Base-by-base conservation (phyloP, 768 basidiomycete genomes). In the Rossbeevera mucosa region DNA sequence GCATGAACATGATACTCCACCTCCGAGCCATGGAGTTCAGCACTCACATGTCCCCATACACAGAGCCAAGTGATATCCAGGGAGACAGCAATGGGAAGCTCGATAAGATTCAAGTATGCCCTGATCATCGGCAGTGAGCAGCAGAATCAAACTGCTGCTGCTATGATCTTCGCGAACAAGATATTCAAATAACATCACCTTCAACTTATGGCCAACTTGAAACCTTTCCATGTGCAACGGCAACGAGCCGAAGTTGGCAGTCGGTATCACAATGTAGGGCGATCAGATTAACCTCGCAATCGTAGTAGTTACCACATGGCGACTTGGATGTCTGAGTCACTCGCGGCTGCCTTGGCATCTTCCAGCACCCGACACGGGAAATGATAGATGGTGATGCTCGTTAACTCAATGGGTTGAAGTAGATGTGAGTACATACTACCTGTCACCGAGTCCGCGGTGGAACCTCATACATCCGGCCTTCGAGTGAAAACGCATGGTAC, bases 131-230 rank as follows among this genome's bases (percentile, higher is more conserved):
- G 73, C 20, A 72, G 73, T 13, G 72, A 76, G 55, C 31, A 76
- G 56, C 64, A 80, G 80, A 18, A 81, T 81, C 45, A 80, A 79
- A n/a, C 72, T n/a, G n/a, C n/a, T n/a, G n/a, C n/a, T n/a, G n/a
- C n/a, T n/a, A n/a, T n/a, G n/a, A n/a, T n/a, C n/a, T n/a, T n/a
- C n/a, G n/a, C n/a, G n/a, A n/a, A n/a, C n/a, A n/a, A n/a, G n/a
- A n/a, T n/a, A n/a, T n/a, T n/a, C n/a, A 25, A 25, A 26, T 5
- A 26, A 7, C 8, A 26, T 26, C 44, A 85, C 72, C 60, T 84
- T 77, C 24, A 82, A 61, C n/a, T n/a, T n/a, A 49, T 69, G 68
- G 20, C 73, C 71, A 53, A 74, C n/a, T n/a, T n/a, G n/a, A n/a
- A n/a, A 80, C 42, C 61, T 69, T 28, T 69, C 54, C 51, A 82